These are phyloP conservation scores for Periconia digitata DNA, from an alignment of 2,329 filamentous ascomycete genomes.

Conservation along the genomic window DNA sequence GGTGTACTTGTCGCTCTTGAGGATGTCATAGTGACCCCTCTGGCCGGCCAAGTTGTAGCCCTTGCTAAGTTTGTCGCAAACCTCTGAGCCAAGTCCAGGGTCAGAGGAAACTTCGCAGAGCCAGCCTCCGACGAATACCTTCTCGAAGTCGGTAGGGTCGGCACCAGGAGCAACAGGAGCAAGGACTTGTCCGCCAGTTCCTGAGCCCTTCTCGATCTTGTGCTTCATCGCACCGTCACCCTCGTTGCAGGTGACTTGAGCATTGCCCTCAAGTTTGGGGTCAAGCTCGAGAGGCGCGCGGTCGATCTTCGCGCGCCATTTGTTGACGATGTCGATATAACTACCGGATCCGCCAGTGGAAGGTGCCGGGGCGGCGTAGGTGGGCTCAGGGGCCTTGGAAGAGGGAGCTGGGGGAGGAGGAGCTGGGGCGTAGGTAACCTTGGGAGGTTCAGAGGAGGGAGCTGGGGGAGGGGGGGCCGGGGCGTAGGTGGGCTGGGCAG, in stretches of 20 bases:
- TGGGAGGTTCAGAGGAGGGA: background rate
- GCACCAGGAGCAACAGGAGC: conserved; percentile 35
- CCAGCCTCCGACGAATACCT: conserved; percentile 38
- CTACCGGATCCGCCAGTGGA: conserved; percentile 8
- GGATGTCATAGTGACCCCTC: conserved; percentile 37
- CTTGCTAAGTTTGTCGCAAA: conserved; percentile 24
- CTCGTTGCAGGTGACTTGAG: conserved; percentile 22
- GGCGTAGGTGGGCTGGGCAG: background rate
- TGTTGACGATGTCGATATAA: conserved; percentile 30
- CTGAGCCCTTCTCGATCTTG: conserved; percentile 34
- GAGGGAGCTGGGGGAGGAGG: background rate
- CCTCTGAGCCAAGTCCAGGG: conserved; percentile 22
- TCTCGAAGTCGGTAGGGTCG: conserved; percentile 23
- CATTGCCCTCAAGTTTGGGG: conserved; percentile 28
- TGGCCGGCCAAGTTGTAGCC: conserved; percentile 34
- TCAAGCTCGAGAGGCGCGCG: conserved; percentile 19
- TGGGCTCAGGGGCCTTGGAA: background rate
- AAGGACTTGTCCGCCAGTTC: conserved; percentile 23
- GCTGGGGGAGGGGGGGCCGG: background rate
- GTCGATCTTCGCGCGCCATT: conserved; percentile 33
- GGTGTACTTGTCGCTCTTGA: conserved; percentile 23
- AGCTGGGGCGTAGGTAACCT: conserved; percentile 4
- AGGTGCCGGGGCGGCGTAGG: conserved; percentile 1
- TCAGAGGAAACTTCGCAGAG: conserved; percentile 36
- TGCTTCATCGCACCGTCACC: conserved; percentile 34